These are phyloP conservation scores for Trichoderma arundinaceum DNA, from an alignment of 2,329 filamentous ascomycete species.

Conservation along the genomic window DNA sequence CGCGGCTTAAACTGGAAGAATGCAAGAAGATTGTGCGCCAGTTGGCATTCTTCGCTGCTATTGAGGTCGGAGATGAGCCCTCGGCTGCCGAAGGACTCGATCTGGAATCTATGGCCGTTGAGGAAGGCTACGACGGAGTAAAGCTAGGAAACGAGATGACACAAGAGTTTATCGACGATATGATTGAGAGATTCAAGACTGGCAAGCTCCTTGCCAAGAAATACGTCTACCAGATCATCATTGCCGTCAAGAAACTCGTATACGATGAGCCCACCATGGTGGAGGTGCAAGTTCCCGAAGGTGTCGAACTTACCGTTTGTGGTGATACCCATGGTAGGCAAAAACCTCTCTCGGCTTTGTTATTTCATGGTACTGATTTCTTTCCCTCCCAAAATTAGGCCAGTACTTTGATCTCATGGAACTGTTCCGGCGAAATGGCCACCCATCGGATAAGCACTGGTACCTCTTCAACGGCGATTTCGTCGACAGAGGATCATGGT, in stretches of 20 bases:
- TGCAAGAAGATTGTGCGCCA: constrained; percentile 95
- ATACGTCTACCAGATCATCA: constrained; percentile 95
- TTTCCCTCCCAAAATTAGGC: constrained; percentile 54
- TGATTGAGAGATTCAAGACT: constrained; percentile 93
- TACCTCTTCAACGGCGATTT: constrained; percentile 99
- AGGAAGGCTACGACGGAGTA: constrained; percentile 84
- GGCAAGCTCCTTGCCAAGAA: constrained; percentile 96
- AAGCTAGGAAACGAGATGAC: constrained; percentile 84
- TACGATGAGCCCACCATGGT: constrained; percentile 97
- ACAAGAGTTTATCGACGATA: constrained; percentile 94
- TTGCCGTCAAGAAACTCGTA: constrained; percentile 87
- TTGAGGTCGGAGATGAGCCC: constrained; percentile 89
- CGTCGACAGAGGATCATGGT: constrained; percentile 97
- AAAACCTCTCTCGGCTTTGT: background rate
- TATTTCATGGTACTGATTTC: background rate
- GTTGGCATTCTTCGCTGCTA: constrained; percentile 90
- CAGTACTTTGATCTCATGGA: constrained; percentile 98
- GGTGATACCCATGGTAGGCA: constrained; percentile 90
- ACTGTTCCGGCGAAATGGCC: constrained; percentile 90
- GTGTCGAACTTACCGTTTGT: constrained; percentile 85
- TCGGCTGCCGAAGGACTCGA: constrained; percentile 92
- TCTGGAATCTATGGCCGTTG: constrained; percentile 81
- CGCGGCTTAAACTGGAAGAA: constrained; percentile 86
- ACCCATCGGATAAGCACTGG: constrained; percentile 81
- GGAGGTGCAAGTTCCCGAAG: constrained; percentile 80